These are phyloP conservation scores for Lachnum nothofagi DNA, from an alignment of 2,329 filamentous ascomycete genomes.

Conservation along the genomic window DNA sequence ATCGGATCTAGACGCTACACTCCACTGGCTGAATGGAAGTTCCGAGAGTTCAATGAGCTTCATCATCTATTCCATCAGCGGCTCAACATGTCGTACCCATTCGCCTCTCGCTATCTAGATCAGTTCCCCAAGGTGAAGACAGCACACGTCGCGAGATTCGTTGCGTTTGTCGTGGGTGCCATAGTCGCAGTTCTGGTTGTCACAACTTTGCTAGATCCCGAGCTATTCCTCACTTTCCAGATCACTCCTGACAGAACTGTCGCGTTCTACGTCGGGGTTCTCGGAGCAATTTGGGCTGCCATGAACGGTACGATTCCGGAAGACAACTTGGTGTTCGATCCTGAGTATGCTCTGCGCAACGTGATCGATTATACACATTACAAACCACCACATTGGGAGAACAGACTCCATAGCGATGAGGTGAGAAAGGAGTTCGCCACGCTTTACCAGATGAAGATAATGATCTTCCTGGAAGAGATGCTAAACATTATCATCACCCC, in stretches of 20 bases:
- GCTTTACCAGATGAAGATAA: constrained; percentile 84
- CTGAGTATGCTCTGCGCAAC: constrained; percentile 79
- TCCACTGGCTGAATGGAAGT: constrained; percentile 93
- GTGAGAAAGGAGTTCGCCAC: constrained; percentile 85
- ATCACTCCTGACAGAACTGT: constrained; percentile 83
- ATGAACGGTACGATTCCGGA: constrained; percentile 80
- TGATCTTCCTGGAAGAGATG: constrained; percentile 90
- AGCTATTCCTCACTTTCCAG: constrained; percentile 87
- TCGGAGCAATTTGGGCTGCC: constrained; percentile 77
- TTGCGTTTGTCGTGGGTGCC: constrained; percentile 83
- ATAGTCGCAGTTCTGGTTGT: constrained; percentile 80
- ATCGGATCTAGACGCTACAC: constrained; percentile 89
- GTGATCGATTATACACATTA: constrained; percentile 94
- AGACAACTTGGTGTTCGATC: constrained; percentile 85
- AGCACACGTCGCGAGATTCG: constrained; percentile 74
- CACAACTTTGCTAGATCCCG: constrained; percentile 80
- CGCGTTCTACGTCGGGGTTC: constrained; percentile 81
- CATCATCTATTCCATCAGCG: constrained; percentile 86
- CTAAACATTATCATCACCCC: constrained; percentile 89
- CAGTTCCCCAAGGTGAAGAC: constrained; percentile 96
- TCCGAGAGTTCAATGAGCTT: constrained; percentile 95
- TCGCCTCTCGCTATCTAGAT: constrained; percentile 84
- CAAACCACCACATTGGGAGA: constrained; percentile 81
- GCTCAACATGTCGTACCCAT: constrained; percentile 90
- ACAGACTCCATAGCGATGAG: constrained; percentile 85